Percentiles rank a stretch among this genome's conserved stretches.
Evolutionary conservation across 148 eudicot species (phyloP).

Genomic region (Persicaria maculosa): DNA sequence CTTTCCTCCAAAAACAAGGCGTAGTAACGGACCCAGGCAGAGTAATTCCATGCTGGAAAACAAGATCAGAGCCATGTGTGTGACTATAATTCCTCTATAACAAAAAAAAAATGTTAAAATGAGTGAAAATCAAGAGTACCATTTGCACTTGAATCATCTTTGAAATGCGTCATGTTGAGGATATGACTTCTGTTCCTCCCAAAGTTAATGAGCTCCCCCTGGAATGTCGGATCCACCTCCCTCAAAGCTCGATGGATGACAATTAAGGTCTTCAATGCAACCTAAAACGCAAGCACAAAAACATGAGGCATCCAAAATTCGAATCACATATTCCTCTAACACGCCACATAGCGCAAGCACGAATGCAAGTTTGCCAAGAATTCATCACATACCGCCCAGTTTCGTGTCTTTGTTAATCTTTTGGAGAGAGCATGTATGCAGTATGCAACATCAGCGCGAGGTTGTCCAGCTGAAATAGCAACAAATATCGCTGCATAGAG

Average conservation of each 20-base stretch:
- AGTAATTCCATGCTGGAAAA: constrained; percentile 87
- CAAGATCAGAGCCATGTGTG: constrained; percentile 16
- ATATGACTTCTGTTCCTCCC: constrained; percentile 60
- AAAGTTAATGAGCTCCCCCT: constrained; percentile 70
- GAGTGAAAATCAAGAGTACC: constrained; percentile 30
- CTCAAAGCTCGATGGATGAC: constrained; percentile 90
- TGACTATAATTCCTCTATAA: neutral
- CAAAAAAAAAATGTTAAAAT: neutral
- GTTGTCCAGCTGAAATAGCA: constrained; percentile 74
- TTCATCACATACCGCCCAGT: constrained; percentile 72
- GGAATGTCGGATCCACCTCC: constrained; percentile 86
- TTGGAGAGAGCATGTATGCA: constrained; percentile 85
- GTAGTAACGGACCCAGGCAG: constrained; percentile 89
- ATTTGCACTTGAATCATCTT: constrained; percentile 87
- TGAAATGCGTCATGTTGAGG: constrained; percentile 83
- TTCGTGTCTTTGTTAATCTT: constrained; percentile 76
- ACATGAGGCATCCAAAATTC: neutral
- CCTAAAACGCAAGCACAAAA: constrained; percentile 34
- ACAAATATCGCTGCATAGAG: constrained; percentile 60
- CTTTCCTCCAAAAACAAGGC: constrained; percentile 86
- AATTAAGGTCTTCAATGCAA: constrained; percentile 83
- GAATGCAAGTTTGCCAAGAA: neutral
- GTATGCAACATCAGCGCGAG: constrained; percentile 94
- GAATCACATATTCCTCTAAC: neutral
- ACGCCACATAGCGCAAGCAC: neutral